Conservation (phyloP, 257 asterid species). For the Echites panduratus region DNA sequence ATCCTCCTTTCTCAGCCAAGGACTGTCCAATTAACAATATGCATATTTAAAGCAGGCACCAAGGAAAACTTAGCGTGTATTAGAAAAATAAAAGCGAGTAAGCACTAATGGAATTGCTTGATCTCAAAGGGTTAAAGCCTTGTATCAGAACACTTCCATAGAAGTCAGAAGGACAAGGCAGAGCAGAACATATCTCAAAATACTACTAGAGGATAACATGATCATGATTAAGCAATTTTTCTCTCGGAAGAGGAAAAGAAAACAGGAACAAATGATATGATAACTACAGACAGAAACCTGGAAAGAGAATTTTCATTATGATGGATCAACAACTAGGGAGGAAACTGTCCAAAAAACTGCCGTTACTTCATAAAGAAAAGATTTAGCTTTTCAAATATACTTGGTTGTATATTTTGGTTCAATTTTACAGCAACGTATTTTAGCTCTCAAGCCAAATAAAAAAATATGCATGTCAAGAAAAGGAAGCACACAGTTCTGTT, state of each 20-base stretch:
- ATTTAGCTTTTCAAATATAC: too few species aligned
- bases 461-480: neutral
- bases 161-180: neutral
- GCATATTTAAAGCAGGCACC: neutral
- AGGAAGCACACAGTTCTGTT: neutral
- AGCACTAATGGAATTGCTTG: neutral
- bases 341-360: neutral
- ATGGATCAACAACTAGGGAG: neutral
- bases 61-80: neutral
- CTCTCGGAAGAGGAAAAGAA: neutral
- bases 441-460: neutral
- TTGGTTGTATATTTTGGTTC: neutral
- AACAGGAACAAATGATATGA: neutral
- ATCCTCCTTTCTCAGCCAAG: slow-evolving; percentile 98
- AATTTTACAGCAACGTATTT: neutral
- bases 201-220: neutral
- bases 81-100: neutral
- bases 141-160: neutral
- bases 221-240: neutral
- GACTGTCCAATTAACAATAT: slow-evolving; percentile 32
- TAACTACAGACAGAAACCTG: neutral
- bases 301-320: neutral
- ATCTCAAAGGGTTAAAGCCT: neutral
- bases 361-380: too few species aligned
- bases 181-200: neutral